phyloP scores from a whole-genome alignment of 164 flowering plant genomes.

The Paratinospora sagittata region DNA sequence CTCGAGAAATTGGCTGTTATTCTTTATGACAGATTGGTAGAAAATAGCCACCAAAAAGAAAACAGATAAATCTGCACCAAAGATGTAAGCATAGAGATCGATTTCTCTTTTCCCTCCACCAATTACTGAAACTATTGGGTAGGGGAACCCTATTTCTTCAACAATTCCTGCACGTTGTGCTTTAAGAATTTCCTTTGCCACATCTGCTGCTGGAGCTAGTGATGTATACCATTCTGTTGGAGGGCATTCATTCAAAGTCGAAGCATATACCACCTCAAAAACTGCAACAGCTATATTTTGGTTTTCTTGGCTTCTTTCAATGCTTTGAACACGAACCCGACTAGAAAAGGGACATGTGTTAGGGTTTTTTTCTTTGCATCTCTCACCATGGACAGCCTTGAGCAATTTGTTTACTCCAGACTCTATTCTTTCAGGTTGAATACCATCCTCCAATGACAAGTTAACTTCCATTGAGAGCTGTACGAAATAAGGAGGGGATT shows the following conservation, averaged over 20 bases:
- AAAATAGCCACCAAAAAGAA: constrained; percentile 90
- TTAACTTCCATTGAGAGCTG: constrained; percentile 90
- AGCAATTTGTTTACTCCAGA: constrained; percentile 82
- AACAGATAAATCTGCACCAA: constrained; percentile 83
- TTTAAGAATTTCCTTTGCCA: constrained; percentile 64
- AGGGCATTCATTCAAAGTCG: constrained; percentile 46
- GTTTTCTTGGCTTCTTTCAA: constrained; percentile 78
- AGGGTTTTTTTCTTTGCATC: constrained; percentile 53
- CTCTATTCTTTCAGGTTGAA: constrained; percentile 94
- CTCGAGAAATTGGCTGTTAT: constrained; percentile 82
- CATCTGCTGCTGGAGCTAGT: constrained; percentile 87
- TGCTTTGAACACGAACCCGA: constrained; percentile 85
- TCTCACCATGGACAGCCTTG: constrained; percentile 50
- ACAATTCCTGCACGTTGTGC: constrained; percentile 46
- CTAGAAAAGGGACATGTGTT: constrained; percentile 52
- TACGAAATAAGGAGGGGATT: constrained; percentile 94
- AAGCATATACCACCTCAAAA: constrained; percentile 82
- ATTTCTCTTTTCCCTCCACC: constrained; percentile 93
- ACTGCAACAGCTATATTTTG: constrained; percentile 74
- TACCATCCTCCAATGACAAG: constrained; percentile 87
- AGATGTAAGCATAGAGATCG: constrained; percentile 96
- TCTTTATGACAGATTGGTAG: constrained; percentile 82
- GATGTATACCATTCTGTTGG: constrained; percentile 61
- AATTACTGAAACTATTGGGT: constrained; percentile 69
- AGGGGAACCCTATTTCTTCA: constrained; percentile 77